Evolutionary conservation across 2,329 filamentous ascomycete genomes (phyloP), one percentile per base, ranked within the genome.

Genomic region (Ilyonectria robusta): DNA sequence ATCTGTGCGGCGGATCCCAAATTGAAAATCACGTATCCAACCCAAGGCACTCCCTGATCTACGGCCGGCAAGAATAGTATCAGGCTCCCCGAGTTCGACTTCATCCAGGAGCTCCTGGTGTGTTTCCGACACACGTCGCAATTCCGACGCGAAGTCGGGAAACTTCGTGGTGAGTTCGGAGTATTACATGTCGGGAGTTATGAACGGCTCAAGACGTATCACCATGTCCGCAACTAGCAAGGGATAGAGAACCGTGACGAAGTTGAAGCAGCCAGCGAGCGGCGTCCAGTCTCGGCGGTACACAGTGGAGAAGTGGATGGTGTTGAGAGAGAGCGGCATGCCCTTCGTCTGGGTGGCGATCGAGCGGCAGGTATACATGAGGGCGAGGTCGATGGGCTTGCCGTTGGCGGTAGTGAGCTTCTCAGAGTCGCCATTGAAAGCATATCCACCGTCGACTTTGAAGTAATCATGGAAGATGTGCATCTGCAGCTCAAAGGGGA

Each of bases 261-360:
- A 58, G 29, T 51, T 11, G 4, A 63, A 44, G 33, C 53, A 54
- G 1, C 53, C 35, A 21, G 60, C 53, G 42, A 33, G 40, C 1
- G 23, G 5, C 17, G 31, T 15, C 35, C 33, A 59, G 3, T 58
- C 59, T 5, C n/a, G 19, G 10, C 46, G 55, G 3, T 63, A 59
- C 1, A 50, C 37, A 23, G 58, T 63, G 4, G 64, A 66, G 11
- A 68, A 68, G 10, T 31, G 35, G 33, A 68, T n/a, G 1, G 63
- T 63, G n/a, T 68, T 68, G 42, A 47, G 4, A 1, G 31, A 13
- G 0, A 68, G 50, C 9, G 66, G 53, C 3, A 68, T n/a, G 21
- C 44, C 35, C 2, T 51, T 37, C 1, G 56, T 19, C 15, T 66
- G 59, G 0, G 35, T 0, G 19, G 54, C 63, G 1, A 68, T 53